phyloP scores from a whole-genome alignment of 192 early-diverging fungal species.

The Backusella australiensis region DNA sequence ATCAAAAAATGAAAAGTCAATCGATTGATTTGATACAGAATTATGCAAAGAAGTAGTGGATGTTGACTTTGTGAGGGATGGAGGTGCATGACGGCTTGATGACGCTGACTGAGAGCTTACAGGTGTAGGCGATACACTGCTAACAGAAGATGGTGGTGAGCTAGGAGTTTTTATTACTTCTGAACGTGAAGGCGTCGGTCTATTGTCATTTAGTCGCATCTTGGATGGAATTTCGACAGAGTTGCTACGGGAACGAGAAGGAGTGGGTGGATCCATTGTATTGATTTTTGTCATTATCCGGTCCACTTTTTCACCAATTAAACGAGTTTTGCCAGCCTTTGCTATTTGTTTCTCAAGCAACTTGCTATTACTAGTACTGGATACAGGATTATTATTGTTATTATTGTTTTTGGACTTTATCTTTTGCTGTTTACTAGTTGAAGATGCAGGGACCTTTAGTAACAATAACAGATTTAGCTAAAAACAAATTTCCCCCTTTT shows the following conservation, averaged over 20 bases:
- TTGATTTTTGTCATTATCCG: neutral
- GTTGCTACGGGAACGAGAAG: constrained; percentile 14
- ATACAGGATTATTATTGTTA: neutral
- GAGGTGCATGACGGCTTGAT: neutral
- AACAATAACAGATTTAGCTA: constrained; percentile 2
- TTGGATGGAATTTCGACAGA: constrained; percentile 12
- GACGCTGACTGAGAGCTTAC: neutral
- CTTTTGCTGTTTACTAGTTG: constrained; percentile 4
- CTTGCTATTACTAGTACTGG: neutral
- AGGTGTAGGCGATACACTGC: neutral
- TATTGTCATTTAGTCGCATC: constrained; percentile 4
- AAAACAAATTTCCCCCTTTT: neutral
- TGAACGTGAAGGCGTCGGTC: constrained; percentile 9
- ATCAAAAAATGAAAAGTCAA: constrained; percentile 27
- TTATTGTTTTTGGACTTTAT: neutral
- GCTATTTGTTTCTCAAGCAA: neutral
- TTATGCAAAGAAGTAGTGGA: neutral
- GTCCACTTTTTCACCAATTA: neutral
- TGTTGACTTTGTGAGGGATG: neutral
- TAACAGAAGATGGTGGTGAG: neutral
- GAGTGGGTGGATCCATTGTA: neutral
- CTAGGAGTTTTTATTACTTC: constrained; percentile 11
- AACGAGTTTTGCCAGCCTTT: neutral
- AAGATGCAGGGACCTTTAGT: constrained; percentile 8
- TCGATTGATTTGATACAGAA: constrained; percentile 3